Percentiles rank a stretch among this genome's conserved stretches.
Conservation (phyloP, 768 basidiomycete species). For the Cytidiella melzeri region DNA sequence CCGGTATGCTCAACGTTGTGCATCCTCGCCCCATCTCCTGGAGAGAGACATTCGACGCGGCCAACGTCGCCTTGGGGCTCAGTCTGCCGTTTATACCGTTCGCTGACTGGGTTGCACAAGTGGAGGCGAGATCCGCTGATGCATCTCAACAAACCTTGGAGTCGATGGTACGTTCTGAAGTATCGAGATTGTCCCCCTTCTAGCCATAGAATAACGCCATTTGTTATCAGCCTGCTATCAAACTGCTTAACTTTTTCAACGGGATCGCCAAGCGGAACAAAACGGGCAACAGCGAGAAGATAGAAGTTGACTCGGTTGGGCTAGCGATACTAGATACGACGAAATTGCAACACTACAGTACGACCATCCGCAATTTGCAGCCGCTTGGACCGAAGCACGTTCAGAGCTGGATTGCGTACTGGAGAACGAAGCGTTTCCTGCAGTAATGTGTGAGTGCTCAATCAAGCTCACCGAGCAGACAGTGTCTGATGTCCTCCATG, state of each 20-base stretch:
- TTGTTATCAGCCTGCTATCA: slow-evolving; percentile 10
- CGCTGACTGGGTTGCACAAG: not conserved
- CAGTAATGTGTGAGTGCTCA: not conserved
- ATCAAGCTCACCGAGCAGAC: no score
- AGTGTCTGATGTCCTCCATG: no score
- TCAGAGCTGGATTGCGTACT: slow-evolving; percentile 3
- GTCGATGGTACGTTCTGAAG: slow-evolving; percentile 8
- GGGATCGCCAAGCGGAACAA: not conserved
- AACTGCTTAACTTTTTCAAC: slow-evolving; percentile 10
- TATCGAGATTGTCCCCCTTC: no score
- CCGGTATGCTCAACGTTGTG: slow-evolving; percentile 13
- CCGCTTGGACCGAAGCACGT: not conserved
- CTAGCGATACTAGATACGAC: not conserved
- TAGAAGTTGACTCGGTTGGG: not conserved
- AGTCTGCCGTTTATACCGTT: slow-evolving; percentile 1
- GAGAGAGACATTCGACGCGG: slow-evolving; percentile 1
- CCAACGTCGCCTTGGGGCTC: not conserved
- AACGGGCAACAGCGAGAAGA: not conserved
- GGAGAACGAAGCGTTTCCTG: slow-evolving; percentile 4
- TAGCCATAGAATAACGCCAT: no score
- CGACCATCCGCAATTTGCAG: not conserved
- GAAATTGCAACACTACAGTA: slow-evolving; percentile 1
- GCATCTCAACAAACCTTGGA: slow-evolving; percentile 3
- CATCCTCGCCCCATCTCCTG: slow-evolving; percentile 13
- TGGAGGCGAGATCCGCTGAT: not conserved